These are phyloP conservation scores for Monilinia laxa DNA, from an alignment of 2,329 filamentous ascomycete genomes.

Conservation along the genomic window DNA sequence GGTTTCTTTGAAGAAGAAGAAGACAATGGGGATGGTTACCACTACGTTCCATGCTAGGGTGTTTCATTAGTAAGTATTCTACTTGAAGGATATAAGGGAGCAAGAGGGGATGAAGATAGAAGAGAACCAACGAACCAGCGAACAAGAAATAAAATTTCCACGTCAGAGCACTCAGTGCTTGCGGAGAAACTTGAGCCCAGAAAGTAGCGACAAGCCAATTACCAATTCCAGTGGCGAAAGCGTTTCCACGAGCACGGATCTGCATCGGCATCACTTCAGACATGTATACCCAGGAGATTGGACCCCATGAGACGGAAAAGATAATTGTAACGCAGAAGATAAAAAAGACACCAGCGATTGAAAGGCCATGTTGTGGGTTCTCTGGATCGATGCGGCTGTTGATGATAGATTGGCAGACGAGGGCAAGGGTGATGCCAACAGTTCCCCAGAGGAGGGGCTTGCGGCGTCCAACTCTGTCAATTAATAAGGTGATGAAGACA, in stretches of 20 bases:
- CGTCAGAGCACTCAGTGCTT: slow-evolving; percentile 48
- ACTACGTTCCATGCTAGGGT: slow-evolving; percentile 30
- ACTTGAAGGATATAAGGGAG: too few relatives aligned
- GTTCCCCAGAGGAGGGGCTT: slow-evolving; percentile 55
- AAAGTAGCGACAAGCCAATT: slow-evolving; percentile 61
- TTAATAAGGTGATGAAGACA: slow-evolving; percentile 58
- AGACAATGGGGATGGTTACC: slow-evolving; percentile 42
- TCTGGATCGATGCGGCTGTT: slow-evolving; percentile 50
- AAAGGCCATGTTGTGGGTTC: slow-evolving; percentile 47
- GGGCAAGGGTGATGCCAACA: slow-evolving; percentile 53
- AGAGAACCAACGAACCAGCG: slow-evolving; percentile 37
- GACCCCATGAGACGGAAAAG: slow-evolving; percentile 60
- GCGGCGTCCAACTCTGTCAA: slow-evolving; percentile 53
- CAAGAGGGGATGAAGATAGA: not conserved
- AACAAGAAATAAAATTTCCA: slow-evolving; percentile 61
- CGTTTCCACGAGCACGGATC: slow-evolving; percentile 59
- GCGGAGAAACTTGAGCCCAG: slow-evolving; percentile 58
- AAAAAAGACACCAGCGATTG: slow-evolving; percentile 63
- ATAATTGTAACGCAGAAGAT: slow-evolving; percentile 61
- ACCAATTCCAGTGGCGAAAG: slow-evolving; percentile 57
- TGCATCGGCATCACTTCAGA: slow-evolving; percentile 66
- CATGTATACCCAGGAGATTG: slow-evolving; percentile 63
- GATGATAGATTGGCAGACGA: slow-evolving; percentile 60
- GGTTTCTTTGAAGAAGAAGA: slow-evolving; percentile 41
- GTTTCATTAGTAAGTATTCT: not conserved